Conservation (phyloP, 2,329 filamentous ascomycete species). For the Ophiostoma perfectum region DNA sequence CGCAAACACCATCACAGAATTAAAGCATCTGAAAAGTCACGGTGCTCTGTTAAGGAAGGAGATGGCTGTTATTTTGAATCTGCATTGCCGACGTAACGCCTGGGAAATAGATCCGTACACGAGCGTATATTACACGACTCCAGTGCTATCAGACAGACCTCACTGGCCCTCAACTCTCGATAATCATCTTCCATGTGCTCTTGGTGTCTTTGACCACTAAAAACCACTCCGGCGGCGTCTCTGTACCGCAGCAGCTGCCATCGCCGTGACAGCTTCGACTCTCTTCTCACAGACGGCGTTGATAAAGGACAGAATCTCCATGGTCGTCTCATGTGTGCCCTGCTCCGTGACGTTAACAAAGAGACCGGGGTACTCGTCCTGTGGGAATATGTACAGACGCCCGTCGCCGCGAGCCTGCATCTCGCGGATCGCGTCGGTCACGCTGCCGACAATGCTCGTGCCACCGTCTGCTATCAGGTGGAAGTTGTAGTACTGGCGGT, state of each 20-base stretch:
- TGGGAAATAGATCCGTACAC: too few species aligned
- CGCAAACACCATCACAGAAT: too few species aligned
- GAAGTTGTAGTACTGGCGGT: conserved; percentile 23
- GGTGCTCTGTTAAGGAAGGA: too few species aligned
- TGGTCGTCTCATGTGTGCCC: conserved; percentile 28
- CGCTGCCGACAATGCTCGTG: conserved; percentile 14
- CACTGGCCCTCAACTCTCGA: too few species aligned
- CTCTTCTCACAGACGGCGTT: conserved; percentile 25
- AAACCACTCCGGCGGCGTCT: not conserved
- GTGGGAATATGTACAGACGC: conserved; percentile 23
- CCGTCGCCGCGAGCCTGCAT: conserved; percentile 20
- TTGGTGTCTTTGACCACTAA: not conserved
- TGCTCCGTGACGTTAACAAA: conserved; percentile 30
- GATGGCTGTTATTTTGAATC: too few species aligned
- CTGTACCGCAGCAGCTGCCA: conserved; percentile 16
- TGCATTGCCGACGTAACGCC: too few species aligned
- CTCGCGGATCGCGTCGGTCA: conserved; percentile 14
- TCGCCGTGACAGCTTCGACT: conserved; percentile 23
- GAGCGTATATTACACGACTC: too few species aligned
- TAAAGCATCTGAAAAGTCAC: too few species aligned
- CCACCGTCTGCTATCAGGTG: conserved; percentile 15
- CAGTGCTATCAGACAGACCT: too few species aligned
- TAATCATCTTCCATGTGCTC: too few species aligned
- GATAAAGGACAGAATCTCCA: conserved; percentile 31
- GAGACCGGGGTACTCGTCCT: conserved; percentile 22